These are phyloP conservation scores for Blastocladiella emersonii DNA, from an alignment of 371 early-diverging fungal species.

Conservation along the genomic window DNA sequence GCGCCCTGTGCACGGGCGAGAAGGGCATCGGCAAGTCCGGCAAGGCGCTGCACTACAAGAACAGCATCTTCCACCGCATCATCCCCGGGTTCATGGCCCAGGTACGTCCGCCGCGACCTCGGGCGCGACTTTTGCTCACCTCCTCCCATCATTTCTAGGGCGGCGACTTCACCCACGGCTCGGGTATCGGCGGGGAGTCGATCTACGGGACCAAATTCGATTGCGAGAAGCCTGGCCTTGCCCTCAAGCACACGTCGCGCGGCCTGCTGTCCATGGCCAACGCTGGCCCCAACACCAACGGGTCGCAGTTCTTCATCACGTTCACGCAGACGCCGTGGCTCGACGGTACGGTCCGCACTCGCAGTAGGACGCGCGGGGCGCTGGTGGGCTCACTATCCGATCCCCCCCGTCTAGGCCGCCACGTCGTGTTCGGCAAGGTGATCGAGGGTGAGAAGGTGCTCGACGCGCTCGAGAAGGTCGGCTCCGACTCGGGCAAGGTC, in stretches of 20 bases:
- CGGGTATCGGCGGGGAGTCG: conserved; percentile 41
- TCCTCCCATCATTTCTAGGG: background rate
- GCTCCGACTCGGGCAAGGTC: background rate
- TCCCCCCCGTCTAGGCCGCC: too few species aligned
- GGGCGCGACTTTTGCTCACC: too few species aligned
- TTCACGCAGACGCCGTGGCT: conserved; percentile 32
- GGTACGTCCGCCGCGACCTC: too few species aligned
- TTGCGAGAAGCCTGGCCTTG: conserved; percentile 55
- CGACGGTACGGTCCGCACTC: conserved; percentile 41
- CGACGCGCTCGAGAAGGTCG: conserved; percentile 11
- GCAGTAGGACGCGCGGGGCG: too few species aligned
- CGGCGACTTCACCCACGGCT: conserved; percentile 34
- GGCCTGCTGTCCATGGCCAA: conserved; percentile 50
- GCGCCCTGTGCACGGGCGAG: conserved; percentile 17
- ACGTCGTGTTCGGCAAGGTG: conserved; percentile 39
- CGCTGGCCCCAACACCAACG: conserved; percentile 16
- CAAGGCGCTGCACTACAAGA: conserved; percentile 32
- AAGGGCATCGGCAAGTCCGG: conserved; percentile 21
- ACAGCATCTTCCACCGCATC: background rate
- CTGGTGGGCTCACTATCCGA: too few species aligned
- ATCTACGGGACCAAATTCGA: conserved; percentile 30
- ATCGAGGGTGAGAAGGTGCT: conserved; percentile 20
- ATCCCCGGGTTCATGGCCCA: conserved; percentile 6
- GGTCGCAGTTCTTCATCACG: conserved; percentile 53
- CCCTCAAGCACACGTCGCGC: conserved; percentile 27